Evolutionary conservation across 345 rosid genomes (phyloP), one percentile per base, ranked within the genome.

Genomic region (Abelmoschus esculentus): DNA sequence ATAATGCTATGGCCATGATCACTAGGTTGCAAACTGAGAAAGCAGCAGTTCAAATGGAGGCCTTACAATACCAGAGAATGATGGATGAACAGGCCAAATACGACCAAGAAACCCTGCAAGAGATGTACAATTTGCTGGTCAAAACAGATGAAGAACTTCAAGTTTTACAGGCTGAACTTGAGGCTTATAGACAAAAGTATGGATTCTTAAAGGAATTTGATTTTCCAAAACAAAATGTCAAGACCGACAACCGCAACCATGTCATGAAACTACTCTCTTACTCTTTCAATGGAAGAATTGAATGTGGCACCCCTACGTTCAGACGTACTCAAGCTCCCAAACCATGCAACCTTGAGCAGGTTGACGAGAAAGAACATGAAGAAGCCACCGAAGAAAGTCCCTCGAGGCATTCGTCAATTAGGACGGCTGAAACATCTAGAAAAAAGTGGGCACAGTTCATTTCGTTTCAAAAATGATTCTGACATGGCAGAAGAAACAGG

Each of bases 11-110:
- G 93, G 97, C 98, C 40, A 95, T 95, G 98, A 95, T 91, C 74
- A 95, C 96, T 0, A 73, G 96, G 79, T 81, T 95, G 75, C 99
- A 95, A 75, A 89, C 85, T 5, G 99, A 95, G 77, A 95, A 92
- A 80, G 97, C 99, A 0, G 91, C 93, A 6, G 89, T 91, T 61
- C 99, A 91, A 70, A 95, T 95, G 99, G 98, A 95, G 66, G 99
- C 99, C 3, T 80, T 91, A 66, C 98, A 95, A 81, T 95, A 90
- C 74, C 96, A 90, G 78, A 90, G 99, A 78, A 88, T 95, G 98
- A 90, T 95, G 97, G 98, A 95, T 74, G 99, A 95, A 77, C 92
- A 91, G 79, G 96, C 96, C 22, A 92, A 91, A 74, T 95, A 88
- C 58, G 98, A 91, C 54, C 84, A 91, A 72, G 98, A 95, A 80